A percentile compares a stretch with the other conserved stretches of the same genome.
phyloP scores from a whole-genome alignment of 202 grass and related monocot species.

The Carex arenaria region DNA sequence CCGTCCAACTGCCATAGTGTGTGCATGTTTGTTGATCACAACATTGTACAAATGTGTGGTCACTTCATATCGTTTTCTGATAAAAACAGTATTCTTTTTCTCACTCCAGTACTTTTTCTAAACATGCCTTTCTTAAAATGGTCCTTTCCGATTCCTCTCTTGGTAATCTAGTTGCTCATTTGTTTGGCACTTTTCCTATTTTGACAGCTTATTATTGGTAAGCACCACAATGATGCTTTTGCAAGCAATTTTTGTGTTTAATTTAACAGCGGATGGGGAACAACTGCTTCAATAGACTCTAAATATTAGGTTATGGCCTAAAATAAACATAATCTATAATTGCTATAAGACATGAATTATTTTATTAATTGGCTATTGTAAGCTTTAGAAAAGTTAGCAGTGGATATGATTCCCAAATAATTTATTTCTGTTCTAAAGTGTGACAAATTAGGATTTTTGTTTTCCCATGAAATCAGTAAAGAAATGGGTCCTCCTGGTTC shows the following conservation, averaged over 20 bases:
- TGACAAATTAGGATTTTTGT: not conserved
- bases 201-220: not conserved
- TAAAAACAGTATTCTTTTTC: not conserved
- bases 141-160: not conserved
- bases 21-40: not conserved
- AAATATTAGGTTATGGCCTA: constrained; percentile 6
- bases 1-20: constrained; percentile 11
- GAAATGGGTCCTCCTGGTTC: not conserved
- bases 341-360: not conserved
- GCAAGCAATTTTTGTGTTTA: not conserved
- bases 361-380: not conserved
- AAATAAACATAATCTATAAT: not conserved
- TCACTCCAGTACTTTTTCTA: not conserved
- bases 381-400: not conserved
- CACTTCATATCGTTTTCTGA: constrained; percentile 8
- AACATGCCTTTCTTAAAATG: constrained; percentile 1
- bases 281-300: not conserved
- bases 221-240: not conserved
- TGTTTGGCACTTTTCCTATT: constrained; percentile 2
- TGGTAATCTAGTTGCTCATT: not conserved
- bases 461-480: not conserved
- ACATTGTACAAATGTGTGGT: not conserved
- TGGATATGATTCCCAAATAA: constrained; percentile 2
- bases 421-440: not conserved
- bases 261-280: not conserved